Evolutionary conservation across 1,139 yeast genomes (phyloP).

Genomic region (Kodamaea sp.): DNA sequence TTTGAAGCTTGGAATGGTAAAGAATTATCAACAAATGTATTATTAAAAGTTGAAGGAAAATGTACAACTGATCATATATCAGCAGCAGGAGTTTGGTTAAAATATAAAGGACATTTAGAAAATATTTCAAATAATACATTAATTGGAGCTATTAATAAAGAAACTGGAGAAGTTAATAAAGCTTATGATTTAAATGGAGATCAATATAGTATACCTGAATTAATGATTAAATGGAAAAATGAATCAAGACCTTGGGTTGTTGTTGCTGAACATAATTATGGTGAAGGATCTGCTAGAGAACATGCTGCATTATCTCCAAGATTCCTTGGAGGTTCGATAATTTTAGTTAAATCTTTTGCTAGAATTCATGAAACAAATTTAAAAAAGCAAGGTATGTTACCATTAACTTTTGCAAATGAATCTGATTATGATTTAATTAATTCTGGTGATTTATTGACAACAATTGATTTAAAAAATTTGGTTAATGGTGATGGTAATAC

Average conservation of each 20-base stretch:
- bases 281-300: slow-evolving; percentile 99
- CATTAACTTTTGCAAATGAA: slow-evolving; percentile 86
- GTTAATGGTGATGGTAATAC: slow-evolving; percentile 77
- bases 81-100: slow-evolving; percentile 99
- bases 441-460: slow-evolving; percentile 76
- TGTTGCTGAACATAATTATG: slow-evolving; percentile 95
- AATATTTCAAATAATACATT: slow-evolving; percentile 92
- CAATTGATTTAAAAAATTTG: slow-evolving; percentile 75
- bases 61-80: slow-evolving; percentile 98
- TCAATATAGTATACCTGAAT: slow-evolving; percentile 81
- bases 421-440: slow-evolving; percentile 77
- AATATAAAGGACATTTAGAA: slow-evolving; percentile 95
- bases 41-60: slow-evolving; percentile 92
- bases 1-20: slow-evolving; percentile 81
- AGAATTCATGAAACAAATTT: slow-evolving; percentile 68
- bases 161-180: slow-evolving; percentile 90
- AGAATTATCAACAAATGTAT: slow-evolving; percentile 71
- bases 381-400: slow-evolving; percentile 86
- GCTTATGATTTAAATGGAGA: slow-evolving; percentile 86
- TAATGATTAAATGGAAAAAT: slow-evolving; percentile 92
- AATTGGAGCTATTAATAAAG: slow-evolving; percentile 95
- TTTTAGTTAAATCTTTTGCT: slow-evolving; percentile 92
- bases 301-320: slow-evolving; percentile 97
- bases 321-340: slow-evolving; percentile 85
- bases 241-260: slow-evolving; percentile 88